Percentiles rank a stretch among this genome's conserved stretches.
phyloP scores from a whole-genome alignment of 2,329 filamentous ascomycete genomes.

The Pseudonectria foliicola region DNA sequence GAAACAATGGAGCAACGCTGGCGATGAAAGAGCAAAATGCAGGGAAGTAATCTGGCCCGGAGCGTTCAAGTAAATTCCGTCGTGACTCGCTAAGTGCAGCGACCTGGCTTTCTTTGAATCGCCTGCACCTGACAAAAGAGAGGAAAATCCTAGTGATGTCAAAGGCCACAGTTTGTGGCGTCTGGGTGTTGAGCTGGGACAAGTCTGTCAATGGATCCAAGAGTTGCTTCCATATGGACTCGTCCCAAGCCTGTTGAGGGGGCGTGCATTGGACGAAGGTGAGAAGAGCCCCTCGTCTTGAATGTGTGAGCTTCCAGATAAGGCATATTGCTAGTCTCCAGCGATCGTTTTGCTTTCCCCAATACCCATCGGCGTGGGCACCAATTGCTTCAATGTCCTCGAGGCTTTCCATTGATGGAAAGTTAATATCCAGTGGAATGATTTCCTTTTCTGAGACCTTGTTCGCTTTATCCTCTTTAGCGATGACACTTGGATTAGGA shows the following conservation, averaged over 20 bases:
- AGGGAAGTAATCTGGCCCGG: constrained; percentile 10
- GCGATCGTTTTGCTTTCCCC: constrained; percentile 21
- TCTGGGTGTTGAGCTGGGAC: constrained; percentile 5
- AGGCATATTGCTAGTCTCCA: constrained; percentile 24
- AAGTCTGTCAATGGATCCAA: constrained; percentile 8
- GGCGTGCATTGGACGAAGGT: constrained; percentile 12
- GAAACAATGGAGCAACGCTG: constrained; percentile 20
- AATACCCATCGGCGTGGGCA: constrained; percentile 10
- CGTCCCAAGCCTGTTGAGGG: constrained; percentile 13
- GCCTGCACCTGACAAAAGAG: constrained; percentile 21
- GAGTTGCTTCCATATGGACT: constrained; percentile 11
- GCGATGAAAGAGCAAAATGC: constrained; percentile 23
- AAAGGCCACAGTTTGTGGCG: constrained; percentile 16
- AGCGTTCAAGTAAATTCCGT: constrained; percentile 8
- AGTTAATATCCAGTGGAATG: not conserved
- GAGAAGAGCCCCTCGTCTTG: constrained; percentile 21
- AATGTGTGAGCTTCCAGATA: constrained; percentile 23
- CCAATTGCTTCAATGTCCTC: constrained; percentile 19
- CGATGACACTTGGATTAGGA: not conserved
- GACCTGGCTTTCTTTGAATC: constrained; percentile 15
- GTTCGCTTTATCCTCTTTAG: not conserved
- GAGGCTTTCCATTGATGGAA: constrained; percentile 16
- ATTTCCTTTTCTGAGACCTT: not conserved
- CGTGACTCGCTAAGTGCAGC: constrained; percentile 11
- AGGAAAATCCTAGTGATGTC: constrained; percentile 26